Evolutionary conservation across 805 yeast genomes (phyloP).

Genomic region (Metschnikowia arizonensis): DNA sequence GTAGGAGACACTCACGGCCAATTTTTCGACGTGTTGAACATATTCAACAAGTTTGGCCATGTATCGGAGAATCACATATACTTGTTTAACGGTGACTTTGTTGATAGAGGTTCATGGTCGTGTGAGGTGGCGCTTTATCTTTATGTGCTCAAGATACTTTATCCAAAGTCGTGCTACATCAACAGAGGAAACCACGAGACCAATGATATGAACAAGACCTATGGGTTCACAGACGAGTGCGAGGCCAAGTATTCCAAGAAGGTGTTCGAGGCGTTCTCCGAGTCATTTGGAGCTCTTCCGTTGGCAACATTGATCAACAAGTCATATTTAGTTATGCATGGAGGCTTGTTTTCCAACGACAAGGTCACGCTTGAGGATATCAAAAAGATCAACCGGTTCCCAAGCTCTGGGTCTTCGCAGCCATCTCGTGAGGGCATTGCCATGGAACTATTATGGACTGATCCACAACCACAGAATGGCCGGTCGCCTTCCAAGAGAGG

Average conservation of each 20-base stretch:
- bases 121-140: conserved; percentile 87
- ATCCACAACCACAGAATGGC: conserved; percentile 79
- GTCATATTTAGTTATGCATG: conserved; percentile 87
- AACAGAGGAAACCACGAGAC: conserved; percentile 98
- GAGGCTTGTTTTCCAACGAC: conserved; percentile 85
- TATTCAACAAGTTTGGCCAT: conserved; percentile 70
- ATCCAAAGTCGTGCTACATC: conserved; percentile 65
- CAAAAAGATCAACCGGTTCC: conserved; percentile 64
- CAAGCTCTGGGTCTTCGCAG: conserved; percentile 49
- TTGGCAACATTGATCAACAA: conserved; percentile 76
- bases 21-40: conserved; percentile 80
- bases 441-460: conserved; percentile 97
- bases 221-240: conserved; percentile 96
- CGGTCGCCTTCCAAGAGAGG: conserved; percentile 91
- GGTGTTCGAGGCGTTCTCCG: conserved; percentile 76
- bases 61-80: conserved; percentile 67
- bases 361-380: conserved; percentile 69
- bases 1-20: conserved; percentile 99
- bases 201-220: conserved; percentile 91
- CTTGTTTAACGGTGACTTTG: conserved; percentile 95
- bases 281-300: conserved; percentile 82
- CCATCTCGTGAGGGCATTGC: conserved; percentile 91
- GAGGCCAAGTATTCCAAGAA: conserved; percentile 81
- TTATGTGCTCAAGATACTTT: conserved; percentile 70
- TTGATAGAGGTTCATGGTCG: conserved; percentile 97